Evolutionary conservation across 2,329 filamentous ascomycete species (phyloP), one percentile per base, ranked within the genome.

Genomic region (Aspergillus fijiensis): DNA sequence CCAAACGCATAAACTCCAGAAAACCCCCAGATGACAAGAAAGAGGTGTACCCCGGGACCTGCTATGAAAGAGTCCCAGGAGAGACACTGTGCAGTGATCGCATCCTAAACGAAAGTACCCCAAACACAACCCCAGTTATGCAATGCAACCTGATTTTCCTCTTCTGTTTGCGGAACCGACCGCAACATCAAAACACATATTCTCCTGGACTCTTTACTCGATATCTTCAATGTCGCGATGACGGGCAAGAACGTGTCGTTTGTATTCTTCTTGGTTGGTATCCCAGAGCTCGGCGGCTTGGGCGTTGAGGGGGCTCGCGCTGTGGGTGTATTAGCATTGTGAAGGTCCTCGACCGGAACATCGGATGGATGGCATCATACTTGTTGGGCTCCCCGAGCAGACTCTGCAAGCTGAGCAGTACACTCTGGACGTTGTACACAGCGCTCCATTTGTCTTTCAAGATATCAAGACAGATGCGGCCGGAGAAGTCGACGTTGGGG

Each of bases 391-490:
- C 95, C 27, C 94, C 95, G 33, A 99, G 84, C 72, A 99, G 81
- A 77, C 93, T 97, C 80, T 99, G 95, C 77, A 99, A 79, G 69
- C 94, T 98, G 70, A 99, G 78, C 58, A 99, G 82, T 51, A 99
- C 91, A 51, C 90, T 96, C 77, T 96, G 91, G 63, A 96, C 92
- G 73, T 98, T 98, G 84, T 97, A 96, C 49, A 96, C 93, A 19
- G 95, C 92, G 61, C 92, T 96, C 95, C 95, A 99, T 81, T 97
- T 97, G 78, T 98, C 95, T 84, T 97, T 98, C 66, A 99, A 84
- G 68, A 99, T 99, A 73, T 99, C 96, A 62, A 99, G 84, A 77
- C 95, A 99, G 78, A 99, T 99, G 59, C 95, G 87, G 47, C 95
- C 95, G 3, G 90, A 93, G 81, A 99, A 97, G 80, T 99, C 95